Percentiles rank a stretch among this genome's conserved stretches.
phyloP scores from a whole-genome alignment of 1,284 basidiomycete species.

The Ustilago esculenta region DNA sequence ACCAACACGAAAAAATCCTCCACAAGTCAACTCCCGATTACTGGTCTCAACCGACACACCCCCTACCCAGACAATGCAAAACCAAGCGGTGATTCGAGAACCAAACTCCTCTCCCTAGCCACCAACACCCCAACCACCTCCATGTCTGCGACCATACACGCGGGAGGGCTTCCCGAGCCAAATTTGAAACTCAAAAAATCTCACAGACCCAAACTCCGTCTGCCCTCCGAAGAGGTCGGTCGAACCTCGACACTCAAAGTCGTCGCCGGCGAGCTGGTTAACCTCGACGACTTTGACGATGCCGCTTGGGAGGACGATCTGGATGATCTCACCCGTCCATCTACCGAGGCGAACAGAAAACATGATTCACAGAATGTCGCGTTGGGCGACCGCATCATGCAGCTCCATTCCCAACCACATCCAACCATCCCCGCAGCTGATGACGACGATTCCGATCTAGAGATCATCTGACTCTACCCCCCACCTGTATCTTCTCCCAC shows the following conservation, averaged over 20 bases:
- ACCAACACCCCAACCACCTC: too few relatives aligned
- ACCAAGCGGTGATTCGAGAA: constrained; percentile 13
- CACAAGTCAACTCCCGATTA: constrained; percentile 4
- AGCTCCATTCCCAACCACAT: constrained; percentile 3
- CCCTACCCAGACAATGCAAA: not conserved
- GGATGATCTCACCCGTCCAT: not conserved
- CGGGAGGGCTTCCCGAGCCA: too few relatives aligned
- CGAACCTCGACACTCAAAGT: constrained; percentile 11
- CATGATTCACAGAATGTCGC: not conserved
- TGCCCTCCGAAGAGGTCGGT: constrained; percentile 7
- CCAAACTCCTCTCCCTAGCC: constrained; percentile 26
- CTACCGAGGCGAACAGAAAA: not conserved
- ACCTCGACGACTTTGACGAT: constrained; percentile 29
- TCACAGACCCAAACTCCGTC: constrained; percentile 35
- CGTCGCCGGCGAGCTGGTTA: constrained; percentile 26
- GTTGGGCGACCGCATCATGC: constrained; percentile 5
- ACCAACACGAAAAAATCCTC: not conserved
- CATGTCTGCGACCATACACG: too few relatives aligned
- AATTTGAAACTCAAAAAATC: constrained; percentile 23
- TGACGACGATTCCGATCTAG: constrained; percentile 27
- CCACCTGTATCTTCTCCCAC: not conserved
- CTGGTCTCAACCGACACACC: constrained; percentile 5
- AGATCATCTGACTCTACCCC: constrained; percentile 22
- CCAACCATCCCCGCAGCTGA: not conserved
- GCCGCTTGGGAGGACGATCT: constrained; percentile 34